Evolutionary conservation across 208 protist genomes (phyloP).

Genomic region (Blastocrithidia nonstop): DNA sequence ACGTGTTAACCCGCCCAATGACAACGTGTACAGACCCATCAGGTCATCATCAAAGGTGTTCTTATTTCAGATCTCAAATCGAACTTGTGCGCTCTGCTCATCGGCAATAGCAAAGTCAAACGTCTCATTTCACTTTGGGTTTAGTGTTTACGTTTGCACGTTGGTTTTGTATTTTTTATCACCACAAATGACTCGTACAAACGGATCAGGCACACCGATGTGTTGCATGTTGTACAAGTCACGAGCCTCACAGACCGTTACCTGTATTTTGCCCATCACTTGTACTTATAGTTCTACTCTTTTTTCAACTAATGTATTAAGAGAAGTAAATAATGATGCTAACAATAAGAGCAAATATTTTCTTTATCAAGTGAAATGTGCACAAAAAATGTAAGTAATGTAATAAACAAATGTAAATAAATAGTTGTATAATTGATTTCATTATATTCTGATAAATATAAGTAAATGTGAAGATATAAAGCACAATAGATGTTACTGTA

Average conservation of each 20-base stretch:
- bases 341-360: too few species aligned
- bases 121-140: constrained; percentile 51
- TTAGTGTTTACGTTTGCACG: constrained; percentile 24
- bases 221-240: constrained; percentile 26
- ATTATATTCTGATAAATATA: too few species aligned
- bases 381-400: too few species aligned
- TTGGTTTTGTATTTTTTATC: constrained; percentile 53
- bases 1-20: constrained; percentile 20
- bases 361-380: too few species aligned
- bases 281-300: not conserved
- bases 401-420: too few species aligned
- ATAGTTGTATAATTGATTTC: too few species aligned
- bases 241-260: constrained; percentile 48
- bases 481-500: too few species aligned
- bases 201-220: constrained; percentile 41
- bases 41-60: constrained; percentile 33
- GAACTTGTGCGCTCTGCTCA: constrained; percentile 24
- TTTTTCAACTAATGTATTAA: not conserved
- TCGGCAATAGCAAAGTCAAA: constrained; percentile 58
- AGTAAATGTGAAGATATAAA: too few species aligned
- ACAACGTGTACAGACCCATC: constrained; percentile 45
- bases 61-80: constrained; percentile 53
- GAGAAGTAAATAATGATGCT: too few species aligned
- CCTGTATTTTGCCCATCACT: constrained; percentile 52
- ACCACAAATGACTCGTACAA: constrained; percentile 22